Base-by-base conservation (phyloP, 371 early-diverging fungal genomes). In the Lichtheimia ramosa region DNA sequence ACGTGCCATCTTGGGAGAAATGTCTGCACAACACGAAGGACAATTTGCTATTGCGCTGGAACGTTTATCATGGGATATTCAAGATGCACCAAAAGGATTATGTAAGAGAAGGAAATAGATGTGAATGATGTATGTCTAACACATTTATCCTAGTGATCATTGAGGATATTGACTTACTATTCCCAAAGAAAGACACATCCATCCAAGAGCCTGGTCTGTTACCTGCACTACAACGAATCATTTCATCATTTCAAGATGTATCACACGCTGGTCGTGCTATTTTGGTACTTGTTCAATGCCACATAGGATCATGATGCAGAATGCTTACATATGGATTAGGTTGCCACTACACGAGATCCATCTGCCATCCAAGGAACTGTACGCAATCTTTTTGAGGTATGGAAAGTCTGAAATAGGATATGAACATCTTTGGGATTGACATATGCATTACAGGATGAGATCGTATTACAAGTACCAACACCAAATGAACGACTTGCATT, bases 81-180 rank as follows among this genome's bases (percentile, higher is more conserved):
- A 41, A 24, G 58, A 54, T 7, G 25, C 7, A 5, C 15, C 43
- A 52, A 60, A 42, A 48, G 60, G 56, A 39, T 54, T 67, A 18
- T 8, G 70, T 66, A 68, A 52, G 59, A 28, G 27, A 20, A 15
- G 13, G n/a, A 20, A 12, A 5, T 14, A 46, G n/a, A 5, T 5
- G 5, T 25, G 14, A 48, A 20, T 15, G 7, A 24, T 18, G 14
- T 14, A 48, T 12, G 39, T n/a, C 24, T 21, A 39, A 1, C 40
- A 5, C 6, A 58, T 34, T 6, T 8, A 7, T 18, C 16, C 43
- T 48, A 71, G 77, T 87, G 2, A 48, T 85, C 16, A 58, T 87
- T 15, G 84, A 87, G 40, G 83, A 85, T 57, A 63, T 87, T 1
- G 87, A 87, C 50, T 51, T 80, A 5, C 55, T 83, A 14, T 85